These are phyloP conservation scores for Ceriops zippeliana DNA, from an alignment of 345 rosid genomes.

Conservation along the genomic window DNA sequence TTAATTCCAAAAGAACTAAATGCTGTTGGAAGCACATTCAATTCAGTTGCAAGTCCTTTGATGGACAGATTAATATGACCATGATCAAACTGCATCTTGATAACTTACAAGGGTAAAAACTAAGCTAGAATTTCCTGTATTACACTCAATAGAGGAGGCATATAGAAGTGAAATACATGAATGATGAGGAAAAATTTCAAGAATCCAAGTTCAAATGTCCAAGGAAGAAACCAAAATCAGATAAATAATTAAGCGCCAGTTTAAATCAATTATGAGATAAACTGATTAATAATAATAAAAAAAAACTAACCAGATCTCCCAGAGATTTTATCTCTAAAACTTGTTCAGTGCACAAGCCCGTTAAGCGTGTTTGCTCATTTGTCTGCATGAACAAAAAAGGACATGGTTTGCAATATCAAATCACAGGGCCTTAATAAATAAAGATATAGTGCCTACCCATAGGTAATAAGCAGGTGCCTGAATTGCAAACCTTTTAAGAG, in stretches of 20 bases:
- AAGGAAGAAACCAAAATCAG: background rate
- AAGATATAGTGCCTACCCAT: background rate
- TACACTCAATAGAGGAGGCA: too few species aligned
- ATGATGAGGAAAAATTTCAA: background rate
- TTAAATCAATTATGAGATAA: background rate
- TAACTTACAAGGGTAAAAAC: background rate
- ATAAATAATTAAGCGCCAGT: background rate
- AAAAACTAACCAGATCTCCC: conserved; percentile 49
- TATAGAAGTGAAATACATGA: too few species aligned
- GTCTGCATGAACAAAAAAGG: conserved; percentile 43
- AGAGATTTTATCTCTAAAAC: conserved; percentile 65
- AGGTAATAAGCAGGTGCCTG: too few species aligned
- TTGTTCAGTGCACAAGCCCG: conserved; percentile 61
- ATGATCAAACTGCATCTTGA: background rate
- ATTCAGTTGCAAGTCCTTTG: background rate
- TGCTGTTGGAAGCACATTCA: background rate
- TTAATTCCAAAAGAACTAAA: background rate
- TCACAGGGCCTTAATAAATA: background rate
- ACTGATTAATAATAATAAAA: background rate
- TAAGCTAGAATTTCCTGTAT: background rate
- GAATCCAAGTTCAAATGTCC: background rate
- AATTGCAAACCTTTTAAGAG: too few species aligned
- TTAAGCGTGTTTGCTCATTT: conserved; percentile 56
- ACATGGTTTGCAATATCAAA: background rate
- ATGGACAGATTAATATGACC: background rate